Evolutionary conservation across 2,329 filamentous ascomycete species (phyloP).

Genomic region (Pestalotiopsis sp.): DNA sequence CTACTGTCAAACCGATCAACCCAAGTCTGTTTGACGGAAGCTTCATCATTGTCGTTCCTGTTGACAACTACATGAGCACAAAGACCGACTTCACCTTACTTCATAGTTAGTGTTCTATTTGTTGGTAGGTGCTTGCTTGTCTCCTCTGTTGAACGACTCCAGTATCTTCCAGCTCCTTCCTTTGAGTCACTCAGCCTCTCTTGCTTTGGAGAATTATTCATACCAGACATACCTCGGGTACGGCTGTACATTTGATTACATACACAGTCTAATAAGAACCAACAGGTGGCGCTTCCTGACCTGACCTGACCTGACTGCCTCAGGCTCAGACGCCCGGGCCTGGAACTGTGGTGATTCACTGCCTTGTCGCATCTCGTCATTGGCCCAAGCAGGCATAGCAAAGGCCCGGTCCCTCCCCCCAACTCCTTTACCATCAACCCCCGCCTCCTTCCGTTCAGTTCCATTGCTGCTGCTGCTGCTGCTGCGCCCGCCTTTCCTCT

Average conservation of each 20-base stretch:
- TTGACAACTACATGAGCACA: not conserved
- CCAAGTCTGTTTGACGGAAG: not conserved
- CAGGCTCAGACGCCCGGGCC: not conserved
- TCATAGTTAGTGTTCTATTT: not conserved
- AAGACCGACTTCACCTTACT: too few relatives aligned
- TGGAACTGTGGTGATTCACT: conserved; percentile 8
- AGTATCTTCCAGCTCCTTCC: not conserved
- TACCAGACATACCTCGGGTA: not conserved
- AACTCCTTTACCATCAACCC: not conserved
- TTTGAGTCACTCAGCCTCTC: not conserved
- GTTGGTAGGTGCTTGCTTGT: not conserved
- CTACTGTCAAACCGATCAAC: not conserved
- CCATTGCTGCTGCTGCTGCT: conserved; percentile 17
- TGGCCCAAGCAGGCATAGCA: not conserved
- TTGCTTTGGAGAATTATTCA: not conserved
- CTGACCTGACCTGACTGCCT: not conserved
- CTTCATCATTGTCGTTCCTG: not conserved
- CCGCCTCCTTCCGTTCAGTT: conserved; percentile 27
- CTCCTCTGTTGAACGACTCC: not conserved
- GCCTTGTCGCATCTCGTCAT: conserved; percentile 5
- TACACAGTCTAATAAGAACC: not conserved
- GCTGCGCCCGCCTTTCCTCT: conserved; percentile 12
- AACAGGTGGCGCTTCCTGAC: not conserved
- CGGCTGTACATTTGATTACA: not conserved
- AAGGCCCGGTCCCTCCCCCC: not conserved